Conservation (phyloP, 352 stramenopile genomes). For the Pythium sp. region DNA sequence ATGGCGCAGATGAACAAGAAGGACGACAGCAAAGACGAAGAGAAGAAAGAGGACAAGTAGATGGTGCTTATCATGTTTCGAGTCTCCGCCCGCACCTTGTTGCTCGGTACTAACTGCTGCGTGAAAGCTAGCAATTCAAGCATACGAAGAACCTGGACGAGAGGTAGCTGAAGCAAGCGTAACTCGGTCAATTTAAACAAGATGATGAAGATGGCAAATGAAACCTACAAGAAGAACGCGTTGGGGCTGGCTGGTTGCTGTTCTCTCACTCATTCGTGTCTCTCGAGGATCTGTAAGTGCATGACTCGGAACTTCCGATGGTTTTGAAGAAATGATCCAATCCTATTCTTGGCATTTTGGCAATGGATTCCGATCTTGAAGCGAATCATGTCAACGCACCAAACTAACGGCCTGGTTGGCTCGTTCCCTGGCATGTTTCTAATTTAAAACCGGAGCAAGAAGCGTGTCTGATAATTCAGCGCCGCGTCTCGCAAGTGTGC, state of each 20-base stretch:
- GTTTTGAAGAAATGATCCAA: neutral
- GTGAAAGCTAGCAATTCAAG: neutral
- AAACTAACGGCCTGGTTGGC: constrained; percentile 1
- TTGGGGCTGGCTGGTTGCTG: neutral
- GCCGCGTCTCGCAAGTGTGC: neutral
- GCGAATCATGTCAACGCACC: neutral
- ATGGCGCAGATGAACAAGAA: constrained; percentile 88
- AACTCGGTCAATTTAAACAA: constrained; percentile 1
- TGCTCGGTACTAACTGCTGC: neutral
- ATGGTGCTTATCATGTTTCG: neutral
- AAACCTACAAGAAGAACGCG: neutral
- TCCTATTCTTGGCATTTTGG: neutral
- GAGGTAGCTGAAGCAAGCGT: neutral
- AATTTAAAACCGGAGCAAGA: neutral
- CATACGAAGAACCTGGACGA: neutral
- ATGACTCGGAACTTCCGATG: neutral
- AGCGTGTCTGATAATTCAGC: neutral
- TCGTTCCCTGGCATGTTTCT: neutral
- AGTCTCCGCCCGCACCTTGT: neutral
- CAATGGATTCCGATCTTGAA: neutral
- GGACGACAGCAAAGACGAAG: constrained; percentile 76
- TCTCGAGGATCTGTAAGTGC: neutral
- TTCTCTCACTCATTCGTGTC: neutral
- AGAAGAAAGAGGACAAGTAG: constrained; percentile 85
- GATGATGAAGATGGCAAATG: neutral